Percentiles rank a stretch among this genome's conserved stretches.
These are phyloP conservation scores for Ettlia oleoabundans DNA, from an alignment of 139 green algal species.

Conservation along the genomic window DNA sequence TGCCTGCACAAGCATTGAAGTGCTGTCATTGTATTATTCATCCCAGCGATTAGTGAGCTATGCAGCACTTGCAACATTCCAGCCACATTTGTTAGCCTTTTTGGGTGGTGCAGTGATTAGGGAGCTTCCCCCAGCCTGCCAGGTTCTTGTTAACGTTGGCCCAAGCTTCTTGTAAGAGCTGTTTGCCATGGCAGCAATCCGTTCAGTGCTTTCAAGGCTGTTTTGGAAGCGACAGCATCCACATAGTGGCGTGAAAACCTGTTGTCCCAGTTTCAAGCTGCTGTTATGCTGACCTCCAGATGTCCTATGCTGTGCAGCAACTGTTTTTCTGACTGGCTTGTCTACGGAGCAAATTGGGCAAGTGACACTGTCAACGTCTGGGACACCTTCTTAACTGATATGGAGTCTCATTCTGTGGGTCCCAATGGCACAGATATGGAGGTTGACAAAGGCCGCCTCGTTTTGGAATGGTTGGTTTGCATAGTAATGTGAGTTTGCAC, in stretches of 20 bases:
- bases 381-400: neutral
- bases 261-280: neutral
- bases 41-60: no score
- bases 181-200: no score
- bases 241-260: no score
- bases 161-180: neutral
- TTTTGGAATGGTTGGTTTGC: neutral
- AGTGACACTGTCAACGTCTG: neutral
- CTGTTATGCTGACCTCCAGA: no score
- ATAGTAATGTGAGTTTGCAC: neutral
- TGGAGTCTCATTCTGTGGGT: neutral
- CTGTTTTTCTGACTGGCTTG: conserved; percentile 1
- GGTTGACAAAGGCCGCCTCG: neutral
- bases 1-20: neutral
- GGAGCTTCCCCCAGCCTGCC: neutral
- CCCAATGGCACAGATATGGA: neutral
- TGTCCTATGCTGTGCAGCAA: neutral
- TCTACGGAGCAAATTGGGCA: neutral
- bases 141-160: neutral
- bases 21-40: no score
- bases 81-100: neutral
- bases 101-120: neutral
- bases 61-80: no score
- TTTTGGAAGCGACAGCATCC: neutral
- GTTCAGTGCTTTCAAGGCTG: neutral